These are phyloP conservation scores for Jamesozyma rosinii DNA, from an alignment of 805 yeast species.

Conservation along the genomic window DNA sequence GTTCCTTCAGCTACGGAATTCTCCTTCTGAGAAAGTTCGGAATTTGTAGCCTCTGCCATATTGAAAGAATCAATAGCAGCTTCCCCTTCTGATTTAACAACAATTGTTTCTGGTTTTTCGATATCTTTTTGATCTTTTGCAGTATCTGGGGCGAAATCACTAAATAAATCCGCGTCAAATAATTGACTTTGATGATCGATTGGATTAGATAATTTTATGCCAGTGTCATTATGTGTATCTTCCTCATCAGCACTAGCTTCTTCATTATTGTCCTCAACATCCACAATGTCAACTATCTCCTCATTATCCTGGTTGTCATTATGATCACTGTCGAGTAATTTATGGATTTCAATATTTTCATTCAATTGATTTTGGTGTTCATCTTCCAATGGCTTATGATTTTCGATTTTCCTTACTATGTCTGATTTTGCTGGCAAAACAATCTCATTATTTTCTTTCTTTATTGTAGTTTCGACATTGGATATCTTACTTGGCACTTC, in stretches of 20 bases:
- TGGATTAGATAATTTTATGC: constrained; percentile 2
- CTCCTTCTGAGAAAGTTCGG: background rate
- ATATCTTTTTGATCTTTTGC: background rate
- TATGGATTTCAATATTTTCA: background rate
- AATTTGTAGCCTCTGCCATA: background rate
- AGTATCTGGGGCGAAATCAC: constrained; percentile 14
- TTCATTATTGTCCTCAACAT: background rate
- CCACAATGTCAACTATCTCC: background rate
- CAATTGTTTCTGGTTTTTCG: background rate
- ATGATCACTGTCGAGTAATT: too few relatives aligned
- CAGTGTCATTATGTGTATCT: too few relatives aligned
- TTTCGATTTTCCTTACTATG: too few relatives aligned
- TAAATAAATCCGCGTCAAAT: constrained; percentile 26
- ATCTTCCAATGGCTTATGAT: background rate
- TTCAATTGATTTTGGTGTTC: background rate
- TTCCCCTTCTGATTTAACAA: background rate
- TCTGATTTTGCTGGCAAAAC: background rate
- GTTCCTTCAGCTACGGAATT: background rate
- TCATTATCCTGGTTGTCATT: too few relatives aligned
- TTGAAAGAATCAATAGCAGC: background rate
- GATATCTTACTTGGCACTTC: background rate
- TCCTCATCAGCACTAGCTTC: background rate
- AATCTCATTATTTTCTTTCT: background rate
- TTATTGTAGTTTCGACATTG: background rate
- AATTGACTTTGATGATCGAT: constrained; percentile 14